phyloP scores from a whole-genome alignment of 2,329 filamentous ascomycete genomes.

The Diaporthe vaccinii region DNA sequence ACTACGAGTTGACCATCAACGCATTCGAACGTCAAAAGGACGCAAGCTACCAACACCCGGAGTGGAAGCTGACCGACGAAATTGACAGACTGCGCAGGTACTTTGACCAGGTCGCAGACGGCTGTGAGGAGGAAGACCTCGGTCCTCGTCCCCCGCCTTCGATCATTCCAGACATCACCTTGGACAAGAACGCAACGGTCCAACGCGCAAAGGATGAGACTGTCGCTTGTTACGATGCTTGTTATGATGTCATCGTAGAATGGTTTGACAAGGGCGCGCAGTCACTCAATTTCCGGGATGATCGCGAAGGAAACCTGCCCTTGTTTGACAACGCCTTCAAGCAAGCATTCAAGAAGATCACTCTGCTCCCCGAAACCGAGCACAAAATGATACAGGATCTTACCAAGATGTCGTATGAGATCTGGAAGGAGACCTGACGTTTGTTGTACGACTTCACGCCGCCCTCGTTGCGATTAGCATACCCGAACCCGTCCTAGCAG shows the following conservation, averaged over 20 bases:
- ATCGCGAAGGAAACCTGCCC: not conserved
- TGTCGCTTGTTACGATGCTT: not conserved
- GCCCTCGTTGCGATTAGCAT: no score
- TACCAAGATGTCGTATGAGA: not conserved
- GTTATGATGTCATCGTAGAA: not conserved
- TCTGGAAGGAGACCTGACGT: not conserved
- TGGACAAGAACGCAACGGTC: not conserved
- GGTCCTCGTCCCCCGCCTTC: not conserved
- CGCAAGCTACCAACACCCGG: not conserved
- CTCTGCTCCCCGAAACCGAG: not conserved
- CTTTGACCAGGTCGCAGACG: not conserved
- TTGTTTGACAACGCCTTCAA: not conserved
- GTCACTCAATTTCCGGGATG: no score
- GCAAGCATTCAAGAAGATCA: not conserved
- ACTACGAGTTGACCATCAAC: no score
- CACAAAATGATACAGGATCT: not conserved
- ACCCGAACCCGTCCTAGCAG: no score
- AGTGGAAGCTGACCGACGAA: not conserved
- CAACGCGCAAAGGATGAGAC: not conserved
- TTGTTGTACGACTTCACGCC: not conserved
- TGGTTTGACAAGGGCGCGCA: not conserved
- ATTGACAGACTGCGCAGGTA: not conserved
- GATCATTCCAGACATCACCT: not conserved
- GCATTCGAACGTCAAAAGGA: accelerated
- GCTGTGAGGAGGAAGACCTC: not conserved